Conservation (phyloP, 1,284 basidiomycete genomes). For the Caloboletus firmus region DNA sequence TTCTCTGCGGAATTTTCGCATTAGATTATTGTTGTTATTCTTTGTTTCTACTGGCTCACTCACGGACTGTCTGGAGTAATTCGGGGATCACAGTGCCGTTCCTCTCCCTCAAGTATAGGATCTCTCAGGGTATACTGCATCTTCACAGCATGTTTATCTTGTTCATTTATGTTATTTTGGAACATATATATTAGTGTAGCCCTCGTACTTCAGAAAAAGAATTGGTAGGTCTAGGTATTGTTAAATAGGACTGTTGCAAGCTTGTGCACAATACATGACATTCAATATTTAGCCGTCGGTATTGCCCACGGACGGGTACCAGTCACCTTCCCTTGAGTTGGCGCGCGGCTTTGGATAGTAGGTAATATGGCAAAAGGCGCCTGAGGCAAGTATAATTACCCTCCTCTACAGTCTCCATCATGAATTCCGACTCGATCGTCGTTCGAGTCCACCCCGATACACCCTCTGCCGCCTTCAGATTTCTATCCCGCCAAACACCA, state of each 20-base stretch:
- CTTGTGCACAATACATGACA: neutral
- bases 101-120: constrained; percentile 32
- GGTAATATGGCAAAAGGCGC: neutral
- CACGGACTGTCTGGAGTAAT: constrained; percentile 38
- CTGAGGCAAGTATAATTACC: neutral
- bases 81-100: constrained; percentile 25
- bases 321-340: neutral
- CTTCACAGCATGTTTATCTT: constrained; percentile 39
- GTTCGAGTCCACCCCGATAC: constrained; percentile 40
- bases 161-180: constrained; percentile 42
- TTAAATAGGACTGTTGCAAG: constrained; percentile 11
- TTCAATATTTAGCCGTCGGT: neutral
- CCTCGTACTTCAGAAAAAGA: constrained; percentile 12
- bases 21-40: constrained; percentile 38
- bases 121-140: constrained; percentile 37
- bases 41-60: constrained; percentile 23
- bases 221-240: constrained; percentile 13
- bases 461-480: constrained; percentile 34
- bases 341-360: neutral
- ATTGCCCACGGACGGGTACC: too few relatives aligned
- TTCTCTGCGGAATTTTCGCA: constrained; percentile 23
- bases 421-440: constrained; percentile 25
- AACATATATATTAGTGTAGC: constrained; percentile 36
- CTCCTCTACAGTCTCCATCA: constrained; percentile 6
- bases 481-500: constrained; percentile 20